Conservation (phyloP, 2,329 filamentous ascomycete genomes). For the Pleomassaria siparia region DNA sequence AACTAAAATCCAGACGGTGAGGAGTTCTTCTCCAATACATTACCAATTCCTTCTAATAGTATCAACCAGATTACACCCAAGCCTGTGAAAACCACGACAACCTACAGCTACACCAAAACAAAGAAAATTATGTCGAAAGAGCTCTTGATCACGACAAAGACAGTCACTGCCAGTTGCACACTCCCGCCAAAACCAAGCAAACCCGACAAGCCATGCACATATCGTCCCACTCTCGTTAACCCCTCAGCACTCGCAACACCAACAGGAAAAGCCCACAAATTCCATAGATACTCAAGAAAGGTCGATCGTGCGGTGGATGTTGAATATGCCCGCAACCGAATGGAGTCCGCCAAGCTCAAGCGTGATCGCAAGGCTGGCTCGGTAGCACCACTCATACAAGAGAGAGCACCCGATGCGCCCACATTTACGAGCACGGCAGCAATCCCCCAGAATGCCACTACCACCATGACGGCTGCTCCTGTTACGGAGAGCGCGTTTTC, state of each 20-base stretch:
- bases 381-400: slow-evolving; percentile 21
- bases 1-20: slow-evolving; percentile 32
- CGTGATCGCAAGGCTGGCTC: slow-evolving; percentile 25
- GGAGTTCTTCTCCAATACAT: no score
- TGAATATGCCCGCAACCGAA: slow-evolving; percentile 37
- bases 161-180: slow-evolving; percentile 43
- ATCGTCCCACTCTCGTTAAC: slow-evolving; percentile 39
- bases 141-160: slow-evolving; percentile 35
- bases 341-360: slow-evolving; percentile 37
- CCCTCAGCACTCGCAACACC: slow-evolving; percentile 32
- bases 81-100: slow-evolving; percentile 29
- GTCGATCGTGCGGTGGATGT: slow-evolving; percentile 33
- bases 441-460: slow-evolving; percentile 31
- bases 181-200: slow-evolving; percentile 30
- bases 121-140: slow-evolving; percentile 22
- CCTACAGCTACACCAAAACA: slow-evolving; percentile 24
- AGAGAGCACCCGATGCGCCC: slow-evolving; percentile 40
- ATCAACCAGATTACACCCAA: slow-evolving; percentile 34
- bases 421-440: slow-evolving; percentile 36
- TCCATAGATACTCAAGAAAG: slow-evolving; percentile 25
- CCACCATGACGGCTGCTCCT: slow-evolving; percentile 30
- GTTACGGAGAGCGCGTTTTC: slow-evolving; percentile 32
- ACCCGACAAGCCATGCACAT: slow-evolving; percentile 38
- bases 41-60: no score
- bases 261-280: slow-evolving; percentile 18